A percentile compares a stretch with the other conserved stretches of the same genome.
Conservation (phyloP, 1,139 yeast species). For the Scheffersomyces cryptocercus region DNA sequence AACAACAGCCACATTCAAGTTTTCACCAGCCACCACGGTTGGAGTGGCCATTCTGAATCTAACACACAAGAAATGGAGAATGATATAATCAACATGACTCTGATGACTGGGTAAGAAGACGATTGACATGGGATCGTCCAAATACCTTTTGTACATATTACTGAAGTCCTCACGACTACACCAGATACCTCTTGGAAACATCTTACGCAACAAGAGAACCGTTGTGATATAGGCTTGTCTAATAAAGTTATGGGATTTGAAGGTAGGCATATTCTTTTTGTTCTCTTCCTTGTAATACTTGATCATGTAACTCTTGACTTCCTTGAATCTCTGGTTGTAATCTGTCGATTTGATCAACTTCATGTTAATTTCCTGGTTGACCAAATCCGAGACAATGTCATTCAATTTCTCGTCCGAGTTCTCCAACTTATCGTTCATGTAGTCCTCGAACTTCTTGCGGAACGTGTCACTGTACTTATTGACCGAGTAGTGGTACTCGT, state of each 20-base stretch:
- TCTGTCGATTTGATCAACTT: conserved; percentile 40
- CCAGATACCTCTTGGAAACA: conserved; percentile 51
- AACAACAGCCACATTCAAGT: conserved; percentile 62
- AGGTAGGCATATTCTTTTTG: conserved; percentile 38
- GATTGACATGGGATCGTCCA: conserved; percentile 46
- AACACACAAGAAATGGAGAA: conserved; percentile 57
- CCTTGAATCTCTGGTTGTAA: conserved; percentile 33
- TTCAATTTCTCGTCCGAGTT: conserved; percentile 36
- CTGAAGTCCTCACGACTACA: conserved; percentile 35
- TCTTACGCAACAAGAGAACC: conserved; percentile 31
- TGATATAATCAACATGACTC: conserved; percentile 66
- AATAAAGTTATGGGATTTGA: conserved; percentile 26
- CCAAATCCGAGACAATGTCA: conserved; percentile 38
- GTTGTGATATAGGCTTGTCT: conserved; percentile 42
- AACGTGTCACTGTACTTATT: conserved; percentile 35
- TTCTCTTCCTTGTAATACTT: conserved; percentile 39
- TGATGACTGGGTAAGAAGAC: conserved; percentile 56
- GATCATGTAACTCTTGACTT: conserved; percentile 44
- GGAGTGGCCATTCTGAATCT: conserved; percentile 61
- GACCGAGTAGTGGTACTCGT: conserved; percentile 38
- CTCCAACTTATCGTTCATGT: conserved; percentile 37
- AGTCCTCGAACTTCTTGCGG: conserved; percentile 26
- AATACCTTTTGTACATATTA: conserved; percentile 30
- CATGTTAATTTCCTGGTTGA: conserved; percentile 42
- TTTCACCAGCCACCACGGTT: conserved; percentile 68